A percentile compares a stretch with the other conserved stretches of the same genome.
phyloP scores from a whole-genome alignment of 345 rosid genomes.

The Citrus sinensis region DNA sequence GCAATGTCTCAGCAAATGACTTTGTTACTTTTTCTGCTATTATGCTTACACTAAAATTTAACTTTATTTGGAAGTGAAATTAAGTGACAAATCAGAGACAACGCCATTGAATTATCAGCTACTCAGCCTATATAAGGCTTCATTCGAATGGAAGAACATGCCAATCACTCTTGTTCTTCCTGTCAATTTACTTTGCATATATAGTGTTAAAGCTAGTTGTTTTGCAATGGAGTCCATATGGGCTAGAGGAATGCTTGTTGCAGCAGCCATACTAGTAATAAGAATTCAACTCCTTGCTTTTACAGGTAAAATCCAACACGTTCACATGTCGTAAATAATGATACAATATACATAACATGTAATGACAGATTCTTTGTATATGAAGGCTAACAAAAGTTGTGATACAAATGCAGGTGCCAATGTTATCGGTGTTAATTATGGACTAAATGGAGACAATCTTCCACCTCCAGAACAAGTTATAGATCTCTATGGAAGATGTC shows the following conservation, averaged over 20 bases:
- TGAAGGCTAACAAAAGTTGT: background rate
- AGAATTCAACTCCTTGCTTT: background rate
- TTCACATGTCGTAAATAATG: background rate
- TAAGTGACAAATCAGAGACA: background rate
- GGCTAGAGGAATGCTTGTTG: background rate
- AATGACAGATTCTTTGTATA: background rate
- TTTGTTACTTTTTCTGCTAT: background rate
- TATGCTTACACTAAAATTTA: background rate
- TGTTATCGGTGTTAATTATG: background rate
- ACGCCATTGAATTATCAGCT: background rate
- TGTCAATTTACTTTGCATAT: background rate
- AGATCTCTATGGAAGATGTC: conserved; percentile 21
- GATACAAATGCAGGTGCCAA: background rate
- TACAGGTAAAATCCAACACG: background rate
- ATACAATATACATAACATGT: background rate
- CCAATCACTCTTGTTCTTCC: background rate
- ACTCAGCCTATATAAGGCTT: background rate
- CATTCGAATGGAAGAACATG: background rate
- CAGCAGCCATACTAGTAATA: background rate
- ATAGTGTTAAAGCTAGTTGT: background rate
- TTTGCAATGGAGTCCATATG: background rate
- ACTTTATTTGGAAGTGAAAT: background rate
- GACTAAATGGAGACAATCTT: conserved; percentile 31
- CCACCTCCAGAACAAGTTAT: conserved; percentile 35
- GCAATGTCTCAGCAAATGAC: background rate